Conservation (phyloP, 192 early-diverging fungal genomes). For the Jimgerdemannia flammicorona region DNA sequence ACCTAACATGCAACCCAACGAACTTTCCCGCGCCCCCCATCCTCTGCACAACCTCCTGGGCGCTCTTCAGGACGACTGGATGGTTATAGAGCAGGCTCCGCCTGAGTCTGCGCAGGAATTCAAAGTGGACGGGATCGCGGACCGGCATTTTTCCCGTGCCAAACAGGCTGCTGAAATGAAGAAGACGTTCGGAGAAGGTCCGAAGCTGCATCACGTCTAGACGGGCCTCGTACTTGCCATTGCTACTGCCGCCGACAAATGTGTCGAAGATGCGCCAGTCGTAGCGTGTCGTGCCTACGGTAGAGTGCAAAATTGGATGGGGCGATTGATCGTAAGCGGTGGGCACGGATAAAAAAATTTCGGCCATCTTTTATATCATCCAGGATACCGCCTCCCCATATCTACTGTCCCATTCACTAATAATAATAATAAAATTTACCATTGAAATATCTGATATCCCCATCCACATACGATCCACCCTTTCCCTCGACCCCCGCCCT, state of each 20-base stretch:
- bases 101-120: slow-evolving; percentile 26
- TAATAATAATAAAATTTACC: not conserved
- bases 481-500: slow-evolving; percentile 2
- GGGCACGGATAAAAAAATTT: too few relatives aligned
- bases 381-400: not conserved
- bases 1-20: slow-evolving; percentile 33
- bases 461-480: slow-evolving; percentile 24
- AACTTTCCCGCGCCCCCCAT: slow-evolving; percentile 27
- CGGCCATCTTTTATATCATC: not conserved
- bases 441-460: slow-evolving; percentile 28
- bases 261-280: slow-evolving; percentile 32
- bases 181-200: slow-evolving; percentile 14
- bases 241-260: slow-evolving; percentile 5
- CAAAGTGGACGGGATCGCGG: slow-evolving; percentile 19
- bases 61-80: slow-evolving; percentile 17
- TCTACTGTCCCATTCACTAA: not conserved
- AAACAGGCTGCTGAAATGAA: slow-evolving; percentile 31
- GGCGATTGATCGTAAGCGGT: too few relatives aligned
- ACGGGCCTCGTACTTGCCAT: slow-evolving; percentile 22
- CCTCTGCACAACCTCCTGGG: slow-evolving; percentile 14
- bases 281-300: slow-evolving; percentile 24
- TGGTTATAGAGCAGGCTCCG: slow-evolving; percentile 27
- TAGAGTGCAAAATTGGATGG: not conserved
- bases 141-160: slow-evolving; percentile 29
- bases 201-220: slow-evolving; percentile 21